Evolutionary conservation across 805 yeast genomes (phyloP).

Genomic region (Candida mattraensis): DNA sequence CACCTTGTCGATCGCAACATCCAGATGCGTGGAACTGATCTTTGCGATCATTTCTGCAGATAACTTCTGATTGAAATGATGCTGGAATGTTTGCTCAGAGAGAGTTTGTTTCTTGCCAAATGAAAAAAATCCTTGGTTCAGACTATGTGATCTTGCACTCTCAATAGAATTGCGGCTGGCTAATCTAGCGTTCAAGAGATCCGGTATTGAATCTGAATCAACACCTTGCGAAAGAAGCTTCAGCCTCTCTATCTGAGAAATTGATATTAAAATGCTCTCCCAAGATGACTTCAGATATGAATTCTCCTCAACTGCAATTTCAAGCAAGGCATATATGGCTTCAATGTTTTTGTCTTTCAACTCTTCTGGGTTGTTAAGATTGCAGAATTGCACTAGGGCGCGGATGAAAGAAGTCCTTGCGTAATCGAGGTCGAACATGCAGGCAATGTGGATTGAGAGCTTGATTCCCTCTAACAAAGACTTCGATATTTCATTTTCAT

Average conservation of each 20-base stretch:
- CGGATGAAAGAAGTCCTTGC: constrained; percentile 89
- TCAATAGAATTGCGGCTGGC: constrained; percentile 59
- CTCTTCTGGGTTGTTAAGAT: constrained; percentile 74
- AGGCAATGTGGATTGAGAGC: constrained; percentile 76
- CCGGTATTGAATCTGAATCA: constrained; percentile 82
- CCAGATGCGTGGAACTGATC: constrained; percentile 65
- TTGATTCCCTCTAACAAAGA: constrained; percentile 83
- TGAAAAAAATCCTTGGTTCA: constrained; percentile 44
- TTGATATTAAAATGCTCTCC: constrained; percentile 76
- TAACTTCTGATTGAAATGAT: constrained; percentile 69
- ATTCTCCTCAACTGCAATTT: constrained; percentile 80
- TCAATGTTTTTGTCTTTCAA: constrained; percentile 76
- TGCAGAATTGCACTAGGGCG: constrained; percentile 84
- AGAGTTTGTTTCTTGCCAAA: constrained; percentile 53
- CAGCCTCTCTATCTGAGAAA: constrained; percentile 88
- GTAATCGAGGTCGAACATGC: constrained; percentile 77
- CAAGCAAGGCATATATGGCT: constrained; percentile 73
- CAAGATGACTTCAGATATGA: constrained; percentile 71
- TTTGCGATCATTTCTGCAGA: constrained; percentile 55
- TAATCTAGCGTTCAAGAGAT: constrained; percentile 72
- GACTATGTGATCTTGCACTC: constrained; percentile 41
- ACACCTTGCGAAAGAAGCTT: constrained; percentile 87
- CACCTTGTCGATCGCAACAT: constrained; percentile 81
- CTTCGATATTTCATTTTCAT: constrained; percentile 67
- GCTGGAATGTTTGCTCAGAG: constrained; percentile 66